phyloP scores from a whole-genome alignment of 2,329 filamentous ascomycete genomes.

The Madurella fahalii region DNA sequence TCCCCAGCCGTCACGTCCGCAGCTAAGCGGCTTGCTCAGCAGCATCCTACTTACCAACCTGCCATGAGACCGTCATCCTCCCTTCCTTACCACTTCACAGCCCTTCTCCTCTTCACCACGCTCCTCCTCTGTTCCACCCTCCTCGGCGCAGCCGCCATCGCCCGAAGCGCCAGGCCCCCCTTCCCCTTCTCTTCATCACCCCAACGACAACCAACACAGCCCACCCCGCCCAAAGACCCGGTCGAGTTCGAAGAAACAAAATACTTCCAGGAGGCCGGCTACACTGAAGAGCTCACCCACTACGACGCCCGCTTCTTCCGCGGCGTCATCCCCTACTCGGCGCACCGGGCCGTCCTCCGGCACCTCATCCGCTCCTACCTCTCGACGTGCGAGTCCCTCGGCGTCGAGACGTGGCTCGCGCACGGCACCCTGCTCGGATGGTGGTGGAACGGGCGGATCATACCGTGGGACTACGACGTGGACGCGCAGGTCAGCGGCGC shows the following conservation, averaged over 20 bases:
- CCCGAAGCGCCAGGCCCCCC: background rate
- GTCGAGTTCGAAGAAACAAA: slow-evolving; percentile 39
- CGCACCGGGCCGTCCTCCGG: slow-evolving; percentile 61
- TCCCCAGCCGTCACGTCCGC: background rate
- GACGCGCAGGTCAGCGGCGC: slow-evolving; percentile 71
- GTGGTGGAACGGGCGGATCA: slow-evolving; percentile 80
- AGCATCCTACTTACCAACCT: background rate
- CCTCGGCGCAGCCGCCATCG: slow-evolving; percentile 1
- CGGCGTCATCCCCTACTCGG: slow-evolving; percentile 58
- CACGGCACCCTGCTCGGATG: slow-evolving; percentile 81
- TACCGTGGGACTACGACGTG: slow-evolving; percentile 82
- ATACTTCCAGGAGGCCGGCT: slow-evolving; percentile 64
- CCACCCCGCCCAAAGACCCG: background rate
- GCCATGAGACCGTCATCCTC: background rate
- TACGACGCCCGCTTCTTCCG: slow-evolving; percentile 72
- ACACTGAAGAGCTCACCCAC: slow-evolving; percentile 58
- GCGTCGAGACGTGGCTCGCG: slow-evolving; percentile 79
- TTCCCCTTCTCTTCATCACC: background rate
- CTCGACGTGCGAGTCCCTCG: slow-evolving; percentile 57
- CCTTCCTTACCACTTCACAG: background rate
- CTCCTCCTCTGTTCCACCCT: slow-evolving; percentile 8
- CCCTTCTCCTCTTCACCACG: background rate
- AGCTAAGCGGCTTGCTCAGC: background rate
- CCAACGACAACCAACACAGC: background rate
- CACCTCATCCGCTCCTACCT: slow-evolving; percentile 74